phyloP scores from a whole-genome alignment of 495 filamentous ascomycete species.

The Trichoderma erinaceum region DNA sequence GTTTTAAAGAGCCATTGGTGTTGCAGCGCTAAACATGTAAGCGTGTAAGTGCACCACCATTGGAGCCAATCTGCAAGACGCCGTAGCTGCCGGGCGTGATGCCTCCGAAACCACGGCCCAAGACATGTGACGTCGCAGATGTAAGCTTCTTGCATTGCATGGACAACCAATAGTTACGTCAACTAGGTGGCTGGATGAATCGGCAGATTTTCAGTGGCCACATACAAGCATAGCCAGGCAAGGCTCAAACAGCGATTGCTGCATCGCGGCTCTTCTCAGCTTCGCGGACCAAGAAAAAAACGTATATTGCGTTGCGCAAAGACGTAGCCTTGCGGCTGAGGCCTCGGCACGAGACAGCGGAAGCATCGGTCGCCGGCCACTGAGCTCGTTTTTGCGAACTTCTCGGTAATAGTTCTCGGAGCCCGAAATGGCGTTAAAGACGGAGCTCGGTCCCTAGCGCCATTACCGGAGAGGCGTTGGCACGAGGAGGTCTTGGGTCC shows the following conservation, averaged over 20 bases:
- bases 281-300: not conserved
- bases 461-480: not conserved
- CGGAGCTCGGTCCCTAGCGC: not conserved
- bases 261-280: not conserved
- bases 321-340: not conserved
- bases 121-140: no score
- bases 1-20: no score
- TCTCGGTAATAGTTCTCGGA: conserved; percentile 8
- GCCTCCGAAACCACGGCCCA: no score
- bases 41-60: no score
- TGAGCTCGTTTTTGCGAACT: conserved; percentile 6
- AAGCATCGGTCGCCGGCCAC: not conserved
- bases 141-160: no score
- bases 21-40: no score
- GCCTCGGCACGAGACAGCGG: conserved; percentile 2
- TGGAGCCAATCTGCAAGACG: no score
- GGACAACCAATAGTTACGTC: no score
- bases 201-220: no score
- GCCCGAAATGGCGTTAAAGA: not conserved
- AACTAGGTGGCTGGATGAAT: no score
- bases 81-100: no score
- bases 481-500: no score
- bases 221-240: not conserved
- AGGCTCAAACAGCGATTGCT: not conserved
- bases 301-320: not conserved